Base-by-base conservation (phyloP, 305 asterid species). In the Fraxinus nigra region DNA sequence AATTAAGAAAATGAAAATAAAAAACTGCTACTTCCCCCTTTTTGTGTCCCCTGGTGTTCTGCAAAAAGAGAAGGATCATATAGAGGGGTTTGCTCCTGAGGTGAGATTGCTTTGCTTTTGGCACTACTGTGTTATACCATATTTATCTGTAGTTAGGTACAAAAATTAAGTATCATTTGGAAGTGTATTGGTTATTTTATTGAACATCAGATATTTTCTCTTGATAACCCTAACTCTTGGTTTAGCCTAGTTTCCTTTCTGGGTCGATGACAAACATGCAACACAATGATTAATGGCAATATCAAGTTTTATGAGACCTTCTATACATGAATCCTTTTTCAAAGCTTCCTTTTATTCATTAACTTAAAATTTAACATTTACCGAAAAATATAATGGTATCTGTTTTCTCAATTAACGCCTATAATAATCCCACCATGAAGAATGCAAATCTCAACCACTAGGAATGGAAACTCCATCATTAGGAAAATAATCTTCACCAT, bases 61-160 rank as follows among this genome's bases (percentile, higher is more conserved):
- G 61, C 93, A 92, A 80, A 95, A 92, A 78, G 99, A 95, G 89
- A 92, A 95, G 90, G 99, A 95, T 87, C 99, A 95, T 82, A 87
- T 94, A 79, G 98, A 95, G 85, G 99, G 99, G 70, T 94, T 95
- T 89, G 98, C 98, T 32, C 98, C 98, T 69, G 99, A 96, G 98
- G 99, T 94, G 35, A 88, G 92, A 85, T 72, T 63, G 59, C 78
- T 83, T 80, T 78, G 33, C 24, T 69, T 82, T 78, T 40, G 85
- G 72, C 24, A 63, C 70, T 76, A 85, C 54, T 67, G 37, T 30
- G n/a, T 28, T 30, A 69, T 14, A 32, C 38, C 74, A 67, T 67
- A 67, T 33, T 28, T 7, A 20, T 61, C 13, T 7, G 59, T 48
- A 48, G 59, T 14, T 4, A 48, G 59, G 59, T 48, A 20, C 56